Base-by-base conservation (phyloP, 106 monocot genomes). In the Dendrobium chrysotoxum region DNA sequence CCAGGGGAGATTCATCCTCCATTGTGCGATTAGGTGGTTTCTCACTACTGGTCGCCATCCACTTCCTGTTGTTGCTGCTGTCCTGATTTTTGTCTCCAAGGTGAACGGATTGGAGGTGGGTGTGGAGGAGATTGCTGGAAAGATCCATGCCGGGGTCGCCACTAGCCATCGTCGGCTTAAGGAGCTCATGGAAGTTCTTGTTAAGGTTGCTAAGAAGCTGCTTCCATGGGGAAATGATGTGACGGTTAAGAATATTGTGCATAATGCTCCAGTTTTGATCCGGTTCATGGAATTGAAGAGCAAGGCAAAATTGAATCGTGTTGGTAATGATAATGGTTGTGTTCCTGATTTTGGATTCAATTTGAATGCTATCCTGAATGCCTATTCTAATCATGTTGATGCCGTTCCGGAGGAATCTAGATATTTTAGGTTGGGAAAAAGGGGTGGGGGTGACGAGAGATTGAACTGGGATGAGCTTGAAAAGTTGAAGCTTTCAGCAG, bases 201-300 rank as follows among this genome's bases (percentile, higher is more conserved):
- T 91, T 26, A 77, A 64, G 50, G 96, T 83, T 40, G 88, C 96
- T 0, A 85, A 78, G 77, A 72, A 46, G 12, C 71, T 91, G 77
- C 83, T 96, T 28, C 96, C 96, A 0, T 91, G 93, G 96, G 96
- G 96, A 0, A 41, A 78, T 13, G 88, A 89, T 68, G 88, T 92
- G 10, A 92, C 79, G 7, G 76, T 72, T 9, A 90, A 86, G 85
- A 96, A 96, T 75, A 61, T 96, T 0, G 73, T 85, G 25, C 85
- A 83, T 4, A 86, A 93, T 38, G 86, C 88, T 0, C 88, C 90
- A 3, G 15, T 93, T 3, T 40, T 96, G 80, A 79, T 96, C 21
- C 70, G 87, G n/a, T 79, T 86, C 12, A 93, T 96, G 93, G 88
- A 90, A 79, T 78, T 83, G 72, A 90, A 87, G 80, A 81, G 91